Conservation (phyloP, 768 basidiomycete genomes). For the Tremella fuciformis region DNA sequence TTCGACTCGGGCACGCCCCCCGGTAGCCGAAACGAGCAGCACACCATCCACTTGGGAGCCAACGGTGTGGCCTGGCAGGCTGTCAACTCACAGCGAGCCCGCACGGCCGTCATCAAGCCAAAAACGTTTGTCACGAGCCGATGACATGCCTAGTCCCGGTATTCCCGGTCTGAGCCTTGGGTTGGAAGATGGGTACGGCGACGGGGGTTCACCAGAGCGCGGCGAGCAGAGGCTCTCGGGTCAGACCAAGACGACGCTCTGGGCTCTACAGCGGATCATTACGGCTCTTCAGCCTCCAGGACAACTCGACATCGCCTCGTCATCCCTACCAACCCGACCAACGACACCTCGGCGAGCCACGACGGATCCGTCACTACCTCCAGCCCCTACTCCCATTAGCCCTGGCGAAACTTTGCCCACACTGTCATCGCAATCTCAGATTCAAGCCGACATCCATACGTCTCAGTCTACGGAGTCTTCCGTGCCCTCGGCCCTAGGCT, state of each 20-base stretch:
- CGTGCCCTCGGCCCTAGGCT: not conserved
- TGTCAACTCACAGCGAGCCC: too few relatives aligned
- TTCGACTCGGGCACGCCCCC: too few relatives aligned
- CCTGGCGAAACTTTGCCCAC: not conserved
- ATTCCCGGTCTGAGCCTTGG: too few relatives aligned
- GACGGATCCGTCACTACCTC: not conserved
- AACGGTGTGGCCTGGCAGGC: too few relatives aligned
- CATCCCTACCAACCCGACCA: not conserved
- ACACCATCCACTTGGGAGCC: too few relatives aligned
- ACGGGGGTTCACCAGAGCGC: not conserved
- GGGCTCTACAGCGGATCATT: constrained; percentile 6
- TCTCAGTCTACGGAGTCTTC: not conserved
- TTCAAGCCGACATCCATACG: not conserved
- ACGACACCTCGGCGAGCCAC: not conserved
- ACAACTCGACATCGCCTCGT: not conserved
- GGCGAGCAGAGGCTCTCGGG: not conserved
- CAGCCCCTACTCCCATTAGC: not conserved
- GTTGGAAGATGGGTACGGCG: not conserved
- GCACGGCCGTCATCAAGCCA: too few relatives aligned
- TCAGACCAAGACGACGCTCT: constrained; percentile 1
- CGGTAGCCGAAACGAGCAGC: too few relatives aligned
- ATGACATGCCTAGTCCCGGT: too few relatives aligned
- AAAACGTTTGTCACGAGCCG: too few relatives aligned
- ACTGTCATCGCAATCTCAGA: not conserved
- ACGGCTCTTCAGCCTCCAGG: not conserved